Evolutionary conservation across 257 asterid species (phyloP).

Genomic region (Lithospermum erythrorhizon): DNA sequence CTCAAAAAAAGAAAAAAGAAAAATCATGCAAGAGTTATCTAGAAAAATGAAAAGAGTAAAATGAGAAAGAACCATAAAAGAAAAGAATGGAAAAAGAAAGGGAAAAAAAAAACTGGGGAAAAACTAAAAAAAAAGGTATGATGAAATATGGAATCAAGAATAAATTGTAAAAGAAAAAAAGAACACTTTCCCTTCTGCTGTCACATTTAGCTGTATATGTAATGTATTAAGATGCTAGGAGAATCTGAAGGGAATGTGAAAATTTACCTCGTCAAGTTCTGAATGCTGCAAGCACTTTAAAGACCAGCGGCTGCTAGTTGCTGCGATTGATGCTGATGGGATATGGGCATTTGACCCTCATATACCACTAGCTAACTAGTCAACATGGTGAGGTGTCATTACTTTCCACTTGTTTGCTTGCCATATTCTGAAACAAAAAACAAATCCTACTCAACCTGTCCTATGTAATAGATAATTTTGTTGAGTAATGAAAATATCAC

Average conservation of each 20-base stretch:
- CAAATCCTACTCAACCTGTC: background rate
- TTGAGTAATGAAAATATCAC: too few relatives aligned
- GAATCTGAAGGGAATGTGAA: conserved; percentile 21
- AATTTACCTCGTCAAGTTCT: conserved; percentile 18
- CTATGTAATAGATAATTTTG: background rate
- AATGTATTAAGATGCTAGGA: conserved; percentile 9
- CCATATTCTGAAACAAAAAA: conserved; percentile 13
- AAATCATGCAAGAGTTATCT: background rate
- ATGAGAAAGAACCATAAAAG: background rate
- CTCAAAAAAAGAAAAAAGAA: conserved; percentile 6
- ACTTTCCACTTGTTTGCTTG: conserved; percentile 34
- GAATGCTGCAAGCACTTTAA: conserved; percentile 28
- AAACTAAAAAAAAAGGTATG: conserved; percentile 6
- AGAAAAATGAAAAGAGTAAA: conserved; percentile 5
- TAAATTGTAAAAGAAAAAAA: background rate
- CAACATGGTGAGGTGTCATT: conserved; percentile 61
- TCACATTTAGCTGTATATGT: conserved; percentile 1
- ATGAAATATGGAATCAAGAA: conserved; percentile 6
- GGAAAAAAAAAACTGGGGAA: conserved; percentile 8
- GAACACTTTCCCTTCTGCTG: conserved; percentile 1
- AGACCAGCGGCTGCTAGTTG: conserved; percentile 33
- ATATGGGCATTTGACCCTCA: conserved; percentile 34
- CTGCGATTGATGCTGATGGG: conserved; percentile 40
- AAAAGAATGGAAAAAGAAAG: conserved; percentile 1
- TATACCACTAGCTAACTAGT: conserved; percentile 41